phyloP scores from a whole-genome alignment of 305 asterid genomes.

The Rubia tinctorum region DNA sequence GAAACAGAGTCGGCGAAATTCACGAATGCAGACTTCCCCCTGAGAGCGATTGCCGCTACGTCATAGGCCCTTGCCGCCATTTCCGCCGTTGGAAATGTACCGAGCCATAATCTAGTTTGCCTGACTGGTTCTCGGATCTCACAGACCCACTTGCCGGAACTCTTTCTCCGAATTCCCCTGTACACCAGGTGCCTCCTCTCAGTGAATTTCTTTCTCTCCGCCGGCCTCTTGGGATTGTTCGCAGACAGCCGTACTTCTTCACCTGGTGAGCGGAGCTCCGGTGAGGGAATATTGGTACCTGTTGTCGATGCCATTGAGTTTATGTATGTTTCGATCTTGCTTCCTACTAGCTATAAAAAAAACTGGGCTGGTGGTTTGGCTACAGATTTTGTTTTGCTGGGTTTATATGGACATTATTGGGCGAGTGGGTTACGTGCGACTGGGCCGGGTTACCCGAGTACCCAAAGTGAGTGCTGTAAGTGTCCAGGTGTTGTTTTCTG shows the following conservation, averaged over 20 bases:
- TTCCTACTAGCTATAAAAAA: no score
- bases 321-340: not conserved
- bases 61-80: conserved; percentile 81
- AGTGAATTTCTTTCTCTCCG: no score
- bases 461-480: no score
- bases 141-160: conserved; percentile 68
- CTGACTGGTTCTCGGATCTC: conserved; percentile 62
- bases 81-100: conserved; percentile 51
- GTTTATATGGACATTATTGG: no score
- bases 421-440: no score
- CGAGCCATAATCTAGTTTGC: conserved; percentile 61
- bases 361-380: no score
- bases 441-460: no score
- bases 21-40: conserved; percentile 52
- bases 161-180: conserved; percentile 56
- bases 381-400: no score
- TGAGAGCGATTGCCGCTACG: conserved; percentile 69
- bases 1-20: conserved; percentile 33
- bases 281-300: not conserved
- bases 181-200: conserved; percentile 65
- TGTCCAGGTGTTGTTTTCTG: no score
- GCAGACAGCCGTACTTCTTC: conserved; percentile 30
- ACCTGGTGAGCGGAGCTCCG: not conserved
- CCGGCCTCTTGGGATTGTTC: conserved; percentile 38
- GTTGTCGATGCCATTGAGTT: not conserved